These are phyloP conservation scores for Epichloe gansuensis DNA, from an alignment of 2,329 filamentous ascomycete species.

Conservation along the genomic window DNA sequence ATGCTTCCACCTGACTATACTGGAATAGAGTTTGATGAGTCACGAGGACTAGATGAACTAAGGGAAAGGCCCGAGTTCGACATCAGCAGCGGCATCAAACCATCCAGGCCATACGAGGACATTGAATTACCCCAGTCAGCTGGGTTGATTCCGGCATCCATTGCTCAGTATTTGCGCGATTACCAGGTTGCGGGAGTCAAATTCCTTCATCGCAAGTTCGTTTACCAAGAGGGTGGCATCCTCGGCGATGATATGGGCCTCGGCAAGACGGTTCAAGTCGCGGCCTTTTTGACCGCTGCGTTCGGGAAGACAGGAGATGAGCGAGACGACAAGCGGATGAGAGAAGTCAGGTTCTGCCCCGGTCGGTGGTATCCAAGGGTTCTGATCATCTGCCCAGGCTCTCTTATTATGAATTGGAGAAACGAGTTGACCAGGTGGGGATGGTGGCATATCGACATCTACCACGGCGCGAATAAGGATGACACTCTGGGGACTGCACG, in stretches of 20 bases:
- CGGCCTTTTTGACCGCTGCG: slow-evolving; percentile 77
- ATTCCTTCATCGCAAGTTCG: slow-evolving; percentile 80
- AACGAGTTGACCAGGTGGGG: slow-evolving; percentile 82
- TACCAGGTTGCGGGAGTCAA: slow-evolving; percentile 80
- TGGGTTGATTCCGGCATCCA: slow-evolving; percentile 73
- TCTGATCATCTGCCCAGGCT: slow-evolving; percentile 80
- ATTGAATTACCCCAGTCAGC: slow-evolving; percentile 63
- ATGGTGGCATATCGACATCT: slow-evolving; percentile 84
- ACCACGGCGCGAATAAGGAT: slow-evolving; percentile 59
- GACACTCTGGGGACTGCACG: slow-evolving; percentile 60
- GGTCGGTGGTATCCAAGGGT: slow-evolving; percentile 63
- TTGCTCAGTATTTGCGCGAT: slow-evolving; percentile 82
- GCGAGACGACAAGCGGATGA: slow-evolving; percentile 74
- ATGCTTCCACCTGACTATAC: slow-evolving; percentile 67
- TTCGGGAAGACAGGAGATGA: slow-evolving; percentile 93
- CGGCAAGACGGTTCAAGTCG: slow-evolving; percentile 94
- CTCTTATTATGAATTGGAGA: slow-evolving; percentile 83
- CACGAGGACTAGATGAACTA: slow-evolving; percentile 22
- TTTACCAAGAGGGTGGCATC: slow-evolving; percentile 82
- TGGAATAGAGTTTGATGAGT: slow-evolving; percentile 56
- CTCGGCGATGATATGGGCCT: slow-evolving; percentile 96
- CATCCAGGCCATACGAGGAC: slow-evolving; percentile 60
- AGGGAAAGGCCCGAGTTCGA: slow-evolving; percentile 60
- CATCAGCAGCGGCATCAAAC: slow-evolving; percentile 40
- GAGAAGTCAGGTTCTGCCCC: slow-evolving; percentile 59